A percentile compares a stretch with the other conserved stretches of the same genome.
Conservation (phyloP, 2,329 filamentous ascomycete species). For the Trichoderma aggressivum region DNA sequence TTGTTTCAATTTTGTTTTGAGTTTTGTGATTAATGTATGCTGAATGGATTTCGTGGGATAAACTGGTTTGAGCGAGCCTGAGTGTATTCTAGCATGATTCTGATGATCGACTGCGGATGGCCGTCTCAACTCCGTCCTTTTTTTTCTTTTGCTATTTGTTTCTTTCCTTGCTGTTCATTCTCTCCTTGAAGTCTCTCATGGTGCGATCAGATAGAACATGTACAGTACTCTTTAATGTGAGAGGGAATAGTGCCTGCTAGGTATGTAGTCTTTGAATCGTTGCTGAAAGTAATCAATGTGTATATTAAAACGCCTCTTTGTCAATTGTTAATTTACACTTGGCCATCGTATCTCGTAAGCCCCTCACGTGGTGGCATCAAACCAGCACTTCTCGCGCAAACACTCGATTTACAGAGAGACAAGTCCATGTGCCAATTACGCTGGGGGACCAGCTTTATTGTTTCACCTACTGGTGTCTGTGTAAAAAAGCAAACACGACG, state of each 20-base stretch:
- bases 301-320: too few species aligned
- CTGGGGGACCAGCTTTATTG: constrained; percentile 20
- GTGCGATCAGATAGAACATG: neutral
- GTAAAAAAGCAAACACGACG: neutral
- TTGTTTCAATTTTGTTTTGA: neutral
- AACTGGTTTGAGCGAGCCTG: neutral
- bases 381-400: neutral
- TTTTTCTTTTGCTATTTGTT: too few species aligned
- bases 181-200: neutral
- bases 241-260: neutral
- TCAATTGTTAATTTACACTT: neutral
- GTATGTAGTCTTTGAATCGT: neutral
- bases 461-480: constrained; percentile 29
- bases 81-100: neutral
- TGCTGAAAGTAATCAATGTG: neutral
- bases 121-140: neutral
- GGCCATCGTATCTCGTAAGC: neutral
- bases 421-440: neutral
- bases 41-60: neutral
- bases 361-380: neutral
- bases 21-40: neutral
- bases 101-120: neutral
- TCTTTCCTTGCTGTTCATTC: neutral
- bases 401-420: neutral
- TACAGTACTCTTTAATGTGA: neutral